A percentile compares a stretch with the other conserved stretches of the same genome.
These are phyloP conservation scores for Thraustochytrium sp. DNA, from an alignment of 352 stramenopile genomes.

Conservation along the genomic window DNA sequence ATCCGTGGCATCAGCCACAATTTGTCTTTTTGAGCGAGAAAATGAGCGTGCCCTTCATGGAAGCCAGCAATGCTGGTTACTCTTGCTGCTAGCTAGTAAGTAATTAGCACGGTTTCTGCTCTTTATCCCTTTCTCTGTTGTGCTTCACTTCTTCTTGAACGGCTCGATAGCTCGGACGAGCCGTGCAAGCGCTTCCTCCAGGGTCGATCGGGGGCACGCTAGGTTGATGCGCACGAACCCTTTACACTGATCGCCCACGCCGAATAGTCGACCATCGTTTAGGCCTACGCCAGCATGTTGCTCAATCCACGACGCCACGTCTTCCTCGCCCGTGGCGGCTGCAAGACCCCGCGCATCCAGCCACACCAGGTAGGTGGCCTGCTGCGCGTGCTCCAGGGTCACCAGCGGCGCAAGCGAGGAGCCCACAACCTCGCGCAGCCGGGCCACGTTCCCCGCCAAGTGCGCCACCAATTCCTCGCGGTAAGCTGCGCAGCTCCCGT, in stretches of 20 bases:
- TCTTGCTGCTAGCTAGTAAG: no score
- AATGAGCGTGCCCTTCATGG: no score
- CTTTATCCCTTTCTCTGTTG: no score
- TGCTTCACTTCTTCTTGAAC: no score
- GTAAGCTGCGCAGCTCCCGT: background rate
- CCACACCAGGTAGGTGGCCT: conserved; percentile 41
- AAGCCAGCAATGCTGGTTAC: no score
- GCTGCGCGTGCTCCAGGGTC: conserved; percentile 6
- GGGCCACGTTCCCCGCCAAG: background rate
- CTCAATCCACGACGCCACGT: background rate
- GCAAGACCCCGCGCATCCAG: conserved; percentile 4
- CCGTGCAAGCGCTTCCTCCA: conserved; percentile 29
- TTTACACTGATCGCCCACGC: background rate
- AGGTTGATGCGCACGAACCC: conserved; percentile 46
- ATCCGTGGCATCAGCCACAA: no score
- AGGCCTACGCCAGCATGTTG: conserved; percentile 15
- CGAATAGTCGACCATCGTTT: conserved; percentile 34
- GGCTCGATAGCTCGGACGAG: background rate
- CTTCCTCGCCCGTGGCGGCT: background rate
- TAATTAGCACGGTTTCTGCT: no score
- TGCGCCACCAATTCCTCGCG: background rate
- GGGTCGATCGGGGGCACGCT: conserved; percentile 13
- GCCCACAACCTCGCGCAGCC: background rate
- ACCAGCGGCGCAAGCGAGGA: background rate
- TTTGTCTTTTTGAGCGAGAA: no score